Percentiles rank a stretch among this genome's conserved stretches.
These are phyloP conservation scores for Cyberlindnera xishuangbannaensis DNA, from an alignment of 805 yeast species.

Conservation along the genomic window DNA sequence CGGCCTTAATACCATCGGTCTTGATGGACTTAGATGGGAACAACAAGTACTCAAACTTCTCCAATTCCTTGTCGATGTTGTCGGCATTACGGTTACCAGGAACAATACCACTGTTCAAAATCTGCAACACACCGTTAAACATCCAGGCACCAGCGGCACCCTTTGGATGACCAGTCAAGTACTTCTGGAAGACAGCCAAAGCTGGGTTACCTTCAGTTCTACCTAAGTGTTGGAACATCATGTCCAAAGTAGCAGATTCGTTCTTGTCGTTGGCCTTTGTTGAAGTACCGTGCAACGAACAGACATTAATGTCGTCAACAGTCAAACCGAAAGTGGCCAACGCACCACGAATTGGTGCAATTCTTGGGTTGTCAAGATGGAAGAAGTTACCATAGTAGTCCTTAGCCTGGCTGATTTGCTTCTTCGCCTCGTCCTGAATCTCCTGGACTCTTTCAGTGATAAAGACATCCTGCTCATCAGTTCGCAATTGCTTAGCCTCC, in stretches of 20 bases:
- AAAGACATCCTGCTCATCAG: constrained; percentile 51
- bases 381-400: constrained; percentile 94
- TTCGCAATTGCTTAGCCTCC: constrained; percentile 54
- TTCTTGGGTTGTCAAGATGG: constrained; percentile 84
- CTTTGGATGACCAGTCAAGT: constrained; percentile 99
- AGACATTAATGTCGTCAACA: constrained; percentile 91
- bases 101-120: constrained; percentile 84
- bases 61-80: constrained; percentile 79
- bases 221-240: constrained; percentile 93
- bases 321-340: constrained; percentile 90
- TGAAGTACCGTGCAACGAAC: constrained; percentile 99
- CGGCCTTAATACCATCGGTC: constrained; percentile 97
- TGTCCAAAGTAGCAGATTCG: constrained; percentile 85
- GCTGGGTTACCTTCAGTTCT: constrained; percentile 98
- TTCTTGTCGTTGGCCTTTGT: constrained; percentile 98
- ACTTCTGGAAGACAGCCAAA: constrained; percentile 97
- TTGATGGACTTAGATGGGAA: constrained; percentile 91
- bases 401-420: constrained; percentile 85
- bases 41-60: constrained; percentile 80
- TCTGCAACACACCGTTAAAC: constrained; percentile 97
- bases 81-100: constrained; percentile 99
- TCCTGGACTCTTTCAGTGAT: constrained; percentile 82
- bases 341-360: constrained; percentile 96
- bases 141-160: constrained; percentile 99
- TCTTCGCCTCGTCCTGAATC: constrained; percentile 74